Evolutionary conservation across 1,139 yeast genomes (phyloP), one percentile per base, ranked within the genome.

Genomic region (Candida dubliniensis): DNA sequence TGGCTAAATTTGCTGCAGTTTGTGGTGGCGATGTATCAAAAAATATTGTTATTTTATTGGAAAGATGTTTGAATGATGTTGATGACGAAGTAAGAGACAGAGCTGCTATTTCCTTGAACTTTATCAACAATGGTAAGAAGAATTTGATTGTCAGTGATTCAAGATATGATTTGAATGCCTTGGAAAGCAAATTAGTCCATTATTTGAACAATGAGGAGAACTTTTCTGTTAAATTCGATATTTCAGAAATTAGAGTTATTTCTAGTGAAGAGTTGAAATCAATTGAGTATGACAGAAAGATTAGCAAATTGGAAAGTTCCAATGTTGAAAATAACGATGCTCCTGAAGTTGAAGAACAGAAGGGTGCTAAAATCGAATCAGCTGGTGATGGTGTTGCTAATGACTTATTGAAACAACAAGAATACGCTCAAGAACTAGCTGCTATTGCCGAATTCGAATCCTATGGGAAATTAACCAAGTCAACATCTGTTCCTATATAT

Each of bases 21-120:
- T 86, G 88, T 55, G 90, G 87, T 47, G 79, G 81, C 12, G 74
- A 74, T 15, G 81, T 91, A 48, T 74, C 81, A 47, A 75, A 77
- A 53, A 86, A 91, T 49, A 84, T 93, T 58, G 77, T 78, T 55
- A 86, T 87, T 50, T 76, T 93, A 53, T 78, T 93, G 56, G 76
- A 78, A 47, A 84, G 98, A 68, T 90, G 96, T 56, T 77, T 87
- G 57, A 87, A 82, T 53, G 99, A 93, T 67, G 80, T 76, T 38
- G 96, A 93, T 62, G 99, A 93, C 66, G 99, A 93, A 68, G 99
- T 95, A 33, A 88, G 99, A 72, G 99, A 93, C 64, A 84, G 99
- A 62, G 97, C 99, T 8, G 89, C 96, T 2, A 74, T 93, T 53
- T 84, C 96, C 3, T 74, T 91, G 60, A 78, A 81, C 52, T 79